Evolutionary conservation across 768 basidiomycete genomes (phyloP), one percentile per base, ranked within the genome.

Genomic region (Russula dissimulans): DNA sequence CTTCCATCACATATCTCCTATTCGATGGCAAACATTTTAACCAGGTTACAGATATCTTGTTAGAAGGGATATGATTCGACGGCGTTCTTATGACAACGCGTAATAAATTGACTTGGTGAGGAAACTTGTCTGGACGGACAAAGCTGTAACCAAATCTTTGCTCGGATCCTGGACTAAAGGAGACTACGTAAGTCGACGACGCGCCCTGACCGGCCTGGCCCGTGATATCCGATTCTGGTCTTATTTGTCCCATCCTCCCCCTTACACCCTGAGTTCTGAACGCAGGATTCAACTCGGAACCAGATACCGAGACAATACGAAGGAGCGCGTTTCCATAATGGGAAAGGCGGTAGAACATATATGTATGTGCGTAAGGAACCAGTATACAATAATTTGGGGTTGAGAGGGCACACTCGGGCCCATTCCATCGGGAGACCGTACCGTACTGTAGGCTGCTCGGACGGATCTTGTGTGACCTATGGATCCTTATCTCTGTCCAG

Each of bases 401-500:
- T 44, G 32, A 22, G 38, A 11, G 18, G 32, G 31, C 26, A 39
- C 12, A 26, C 22, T 26, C n/a, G 4, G n/a, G 18, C 53, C 46
- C 53, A n/a, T 26, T 22, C n/a, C 17, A 36, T 32, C 17, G 52
- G 45, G 8, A 31, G 18, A 34, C 22, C 22, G 22, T 18, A 34
- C 18, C 29, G 47, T 48, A 15, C 41, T 39, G 38, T 43, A 42
- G 15, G n/a, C 17, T 51, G 36, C 12, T 45, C 60, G 60, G 60
- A 46, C 60, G 60, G 60, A 61, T 61, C 60, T 61, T 52, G 60
- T 14, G 5, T 29, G 38, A 29, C 34, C 10, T n/a, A 26, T 15
- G 48, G n/a, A 10, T 17, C 18, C 48, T 50, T 41, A 41, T 15
- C 14, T 1, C 39, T 14, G 10, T 39, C 22, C 22, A 26, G 22